Base-by-base conservation (phyloP, 116 monocot genomes). In the Phalaenopsis hybrid region DNA sequence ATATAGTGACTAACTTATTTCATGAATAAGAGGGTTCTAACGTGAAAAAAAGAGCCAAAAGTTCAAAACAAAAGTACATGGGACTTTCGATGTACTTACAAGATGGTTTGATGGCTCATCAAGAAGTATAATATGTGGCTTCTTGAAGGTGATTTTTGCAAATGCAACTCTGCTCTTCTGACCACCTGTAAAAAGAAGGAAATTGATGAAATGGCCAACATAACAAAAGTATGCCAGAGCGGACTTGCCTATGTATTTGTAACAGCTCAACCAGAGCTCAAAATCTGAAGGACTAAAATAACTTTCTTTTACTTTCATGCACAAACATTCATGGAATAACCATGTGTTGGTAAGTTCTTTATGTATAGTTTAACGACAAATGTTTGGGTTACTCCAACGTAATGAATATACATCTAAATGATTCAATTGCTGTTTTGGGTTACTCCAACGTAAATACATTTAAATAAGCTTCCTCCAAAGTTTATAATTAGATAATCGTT, bases 81-180 rank as follows among this genome's bases (percentile, higher is more conserved):
- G 10, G 51, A 28, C n/a, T 45, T 12, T 48, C 34, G 25, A 79
- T 72, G 57, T 33, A 90, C 91, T 93, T 85, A 98, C 98, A 77
- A 98, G 95, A 95, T 95, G 98, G 83, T 98, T 98, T 23, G 98
- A 98, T 70, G 98, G 98, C 43, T 98, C 98, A 83, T 98, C 98
- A 49, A 98, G 98, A 20, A 98, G 82, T 82, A 98, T 94, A 61
- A 98, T 98, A 68, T 98, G 98, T 72, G 98, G 98, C 75, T 98
- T 98, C 85, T 93, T 98, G 81, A 94, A 98, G 52, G 98, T 98
- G 83, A 98, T 98, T 80, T 98, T 98, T 79, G 98, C 91, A 84
- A 98, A 98, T 79, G 98, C 98, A 84, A 98, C 98, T 79, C 95
- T 91, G 59, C 98, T 98, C 81, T 98, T 98, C 82, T 98, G 98